phyloP scores from a whole-genome alignment of 2,329 filamentous ascomycete genomes.

The Cordyceps cicadae region DNA sequence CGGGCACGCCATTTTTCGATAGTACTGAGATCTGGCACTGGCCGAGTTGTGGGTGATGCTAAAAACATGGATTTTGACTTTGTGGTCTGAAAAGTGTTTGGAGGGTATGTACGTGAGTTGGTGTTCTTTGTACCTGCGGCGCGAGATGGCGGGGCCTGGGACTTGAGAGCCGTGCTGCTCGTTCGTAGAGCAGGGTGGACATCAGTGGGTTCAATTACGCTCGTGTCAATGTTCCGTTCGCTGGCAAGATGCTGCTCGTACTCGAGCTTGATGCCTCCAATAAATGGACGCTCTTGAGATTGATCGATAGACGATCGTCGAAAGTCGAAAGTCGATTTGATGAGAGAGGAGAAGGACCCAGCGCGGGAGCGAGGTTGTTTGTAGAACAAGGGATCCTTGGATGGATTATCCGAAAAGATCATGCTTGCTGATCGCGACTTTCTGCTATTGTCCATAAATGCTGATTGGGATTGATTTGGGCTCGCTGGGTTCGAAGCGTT shows the following conservation, averaged over 20 bases:
- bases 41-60: conserved; percentile 21
- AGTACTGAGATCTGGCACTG: conserved; percentile 24
- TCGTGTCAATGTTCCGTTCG: conserved; percentile 21
- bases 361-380: conserved; percentile 24
- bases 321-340: conserved; percentile 28
- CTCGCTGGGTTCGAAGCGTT: conserved; percentile 13
- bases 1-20: conserved; percentile 25
- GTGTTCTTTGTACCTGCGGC: conserved; percentile 18
- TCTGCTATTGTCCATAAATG: conserved; percentile 12
- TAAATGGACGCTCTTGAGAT: conserved; percentile 26
- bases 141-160: conserved; percentile 15
- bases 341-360: conserved; percentile 28
- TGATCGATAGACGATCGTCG: conserved; percentile 26
- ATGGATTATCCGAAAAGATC: conserved; percentile 9
- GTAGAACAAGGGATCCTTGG: conserved; percentile 13
- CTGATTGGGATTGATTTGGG: conserved; percentile 14
- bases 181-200: conserved; percentile 29
- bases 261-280: conserved; percentile 34
- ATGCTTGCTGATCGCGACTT: conserved; percentile 14
- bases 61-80: conserved; percentile 21
- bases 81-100: conserved; percentile 26
- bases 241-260: conserved; percentile 28
- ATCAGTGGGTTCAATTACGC: conserved; percentile 18
- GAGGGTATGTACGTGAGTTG: conserved; percentile 26
- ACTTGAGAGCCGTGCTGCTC: conserved; percentile 20